Base-by-base conservation (phyloP, 257 asterid genomes). In the Galeopsis tetrahit region DNA sequence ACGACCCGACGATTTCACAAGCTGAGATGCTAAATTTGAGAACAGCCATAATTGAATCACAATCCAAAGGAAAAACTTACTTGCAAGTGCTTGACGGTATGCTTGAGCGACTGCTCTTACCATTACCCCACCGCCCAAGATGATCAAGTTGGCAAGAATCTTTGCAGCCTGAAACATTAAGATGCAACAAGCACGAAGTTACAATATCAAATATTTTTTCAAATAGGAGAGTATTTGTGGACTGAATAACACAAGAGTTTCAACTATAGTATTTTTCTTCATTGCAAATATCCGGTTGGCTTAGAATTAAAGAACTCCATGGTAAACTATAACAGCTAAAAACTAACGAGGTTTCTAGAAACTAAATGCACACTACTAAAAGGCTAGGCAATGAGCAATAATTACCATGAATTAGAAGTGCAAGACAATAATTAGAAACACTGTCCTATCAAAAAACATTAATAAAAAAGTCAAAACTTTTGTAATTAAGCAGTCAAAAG, bases 61-160 rank as follows among this genome's bases (percentile, higher is more conserved):
- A 71, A 32, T 36, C 43, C 40, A 17, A 53, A 46, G 33, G 63
- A 66, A 63, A 43, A 62, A 79, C 90, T 73, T 75, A 88, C 95
- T 88, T 62, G 89, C 81, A 68, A 88, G 86, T 35, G 95, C 95
- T 71, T 88, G 89, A 36, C 95, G 95, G 83, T 88, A 88, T 51
- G 95, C 95, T 79, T 88, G 95, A 63, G 77, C 83, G 59, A 88
- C 78, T 5, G 95, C 86, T 76, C 92, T 83, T 5, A 75, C 78
- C 90, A 88, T 73, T 68, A 88, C 70, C 40, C 90, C 92, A 68
- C 89, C 81, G 55, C 95, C 92, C 87, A 86, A 56, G 31, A 88
- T 51, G 78, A 88, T 52, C 83, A 88, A 78, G 75, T 88, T 81
- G 48, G 92, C 92, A 75, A 88, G 73, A 82, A 88, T 46, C 77